Evolutionary conservation across 768 basidiomycete genomes (phyloP).

Genomic region (Suillus weaverae): DNA sequence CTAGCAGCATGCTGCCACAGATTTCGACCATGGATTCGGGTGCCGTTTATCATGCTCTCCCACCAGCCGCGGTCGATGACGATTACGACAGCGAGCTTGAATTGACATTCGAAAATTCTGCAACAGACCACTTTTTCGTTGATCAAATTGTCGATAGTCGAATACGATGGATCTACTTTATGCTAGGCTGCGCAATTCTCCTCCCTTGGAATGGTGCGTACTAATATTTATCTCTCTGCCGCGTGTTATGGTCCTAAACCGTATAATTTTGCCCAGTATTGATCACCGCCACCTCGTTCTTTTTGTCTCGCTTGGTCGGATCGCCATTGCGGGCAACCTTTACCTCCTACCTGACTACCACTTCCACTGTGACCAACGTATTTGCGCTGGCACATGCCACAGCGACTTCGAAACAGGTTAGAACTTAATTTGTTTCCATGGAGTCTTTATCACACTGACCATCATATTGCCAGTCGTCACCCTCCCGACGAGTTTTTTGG

Average conservation of each 20-base stretch:
- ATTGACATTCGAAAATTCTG: slow-evolving; percentile 18
- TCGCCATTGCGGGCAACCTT: slow-evolving; percentile 63
- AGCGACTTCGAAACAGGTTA: slow-evolving; percentile 61
- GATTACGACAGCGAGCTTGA: slow-evolving; percentile 5
- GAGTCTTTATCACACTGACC: slow-evolving; percentile 5
- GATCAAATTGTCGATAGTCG: slow-evolving; percentile 35
- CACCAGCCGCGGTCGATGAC: slow-evolving; percentile 19
- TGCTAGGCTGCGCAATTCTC: slow-evolving; percentile 79
- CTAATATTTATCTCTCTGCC: neutral
- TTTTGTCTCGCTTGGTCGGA: slow-evolving; percentile 66
- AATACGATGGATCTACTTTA: slow-evolving; percentile 65
- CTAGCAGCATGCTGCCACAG: neutral
- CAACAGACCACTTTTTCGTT: slow-evolving; percentile 22
- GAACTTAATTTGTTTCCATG: slow-evolving; percentile 20
- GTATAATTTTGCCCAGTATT: slow-evolving; percentile 50
- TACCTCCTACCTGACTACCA: slow-evolving; percentile 62
- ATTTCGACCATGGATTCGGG: slow-evolving; percentile 12
- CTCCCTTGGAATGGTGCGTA: slow-evolving; percentile 89
- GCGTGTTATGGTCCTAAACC: neutral
- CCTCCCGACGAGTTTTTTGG: slow-evolving; percentile 54
- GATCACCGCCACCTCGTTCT: slow-evolving; percentile 85
- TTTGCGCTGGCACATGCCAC: slow-evolving; percentile 76
- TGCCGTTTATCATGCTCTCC: slow-evolving; percentile 20
- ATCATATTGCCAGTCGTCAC: slow-evolving; percentile 48
- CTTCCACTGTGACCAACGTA: slow-evolving; percentile 66